Evolutionary conservation across 202 grass and related monocot genomes (phyloP), one percentile per base, ranked within the genome.

Genomic region (Digitaria exilis): DNA sequence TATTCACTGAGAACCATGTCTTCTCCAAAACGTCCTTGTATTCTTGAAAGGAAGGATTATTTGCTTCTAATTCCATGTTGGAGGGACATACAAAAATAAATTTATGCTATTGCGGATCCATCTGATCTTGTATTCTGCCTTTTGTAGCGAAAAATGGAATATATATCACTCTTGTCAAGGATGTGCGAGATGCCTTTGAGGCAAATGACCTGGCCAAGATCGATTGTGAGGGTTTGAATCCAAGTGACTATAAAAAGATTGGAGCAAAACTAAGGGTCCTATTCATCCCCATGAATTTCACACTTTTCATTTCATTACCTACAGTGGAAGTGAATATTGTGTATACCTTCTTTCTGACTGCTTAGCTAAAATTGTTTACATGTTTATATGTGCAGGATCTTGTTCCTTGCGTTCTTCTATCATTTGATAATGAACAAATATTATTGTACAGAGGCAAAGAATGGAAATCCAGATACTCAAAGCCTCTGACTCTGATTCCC

Each of bases 161-260:
- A 93, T 98, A 98, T 76, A 83, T 95, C 65, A 89, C 77, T 84
- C 96, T 98, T 68, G 89, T 98, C 37, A 98, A 89, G 62, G 92
- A 95, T 89, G 87, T 95, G 32, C 87, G 60, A 56, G 85, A 93
- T 93, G 92, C 92, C 57, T 98, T 95, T 79, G 92, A 98, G 82
- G 92, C 69, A 87, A 91, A 68, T 67, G 96, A 98, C 69, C 68
- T 95, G 44, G 90, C 85, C 32, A 95, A 93, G 81, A 88, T 98
- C 70, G 79, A 91, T 79, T 98, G 95, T 13, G 79, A 95, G 76
- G 90, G 95, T 42, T 90, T 98, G 90, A 77, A 98, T 73, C 84
- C 92, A 85, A 98, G 92, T 18, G 92, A 95, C 85, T 95, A 95
- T 84, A 98, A 98, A 85, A 98, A 95, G 89, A 89, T 95, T 58